phyloP scores from a whole-genome alignment of 2,329 filamentous ascomycete species.

The Periconia digitata region DNA sequence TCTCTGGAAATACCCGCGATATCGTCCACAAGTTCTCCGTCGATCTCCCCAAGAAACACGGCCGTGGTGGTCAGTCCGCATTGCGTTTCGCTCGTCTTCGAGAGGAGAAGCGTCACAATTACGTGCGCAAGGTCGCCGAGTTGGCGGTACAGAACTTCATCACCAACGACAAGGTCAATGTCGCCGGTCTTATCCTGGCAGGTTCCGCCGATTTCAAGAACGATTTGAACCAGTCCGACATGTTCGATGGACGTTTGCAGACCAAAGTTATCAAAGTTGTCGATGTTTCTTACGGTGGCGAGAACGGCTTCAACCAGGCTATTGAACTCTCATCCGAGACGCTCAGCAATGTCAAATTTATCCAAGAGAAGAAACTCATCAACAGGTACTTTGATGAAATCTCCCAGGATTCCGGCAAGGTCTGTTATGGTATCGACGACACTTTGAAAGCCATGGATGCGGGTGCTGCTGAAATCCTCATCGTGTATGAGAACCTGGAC shows the following conservation, averaged over 20 bases:
- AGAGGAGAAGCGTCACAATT: conserved; percentile 99
- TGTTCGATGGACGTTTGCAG: conserved; percentile 91
- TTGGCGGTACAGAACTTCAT: conserved; percentile 99
- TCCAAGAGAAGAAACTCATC: conserved; percentile 99
- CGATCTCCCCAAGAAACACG: conserved; percentile 99
- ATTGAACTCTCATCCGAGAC: conserved; percentile 96
- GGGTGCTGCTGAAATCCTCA: conserved; percentile 89
- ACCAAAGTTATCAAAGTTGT: conserved; percentile 99
- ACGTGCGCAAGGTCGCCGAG: conserved; percentile 97
- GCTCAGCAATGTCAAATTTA: conserved; percentile 98
- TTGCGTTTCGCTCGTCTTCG: conserved; percentile 98
- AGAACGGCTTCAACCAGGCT: conserved; percentile 99
- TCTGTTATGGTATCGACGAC: conserved; percentile 98
- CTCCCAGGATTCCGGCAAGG: conserved; percentile 92
- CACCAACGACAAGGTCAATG: conserved; percentile 97
- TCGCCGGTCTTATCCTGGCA: conserved; percentile 90
- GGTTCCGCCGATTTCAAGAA: conserved; percentile 99
- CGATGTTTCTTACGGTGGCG: conserved; percentile 96
- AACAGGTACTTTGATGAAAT: conserved; percentile 99
- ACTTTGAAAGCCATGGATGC: conserved; percentile 95
- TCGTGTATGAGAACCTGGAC: conserved; percentile 97
- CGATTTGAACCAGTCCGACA: conserved; percentile 93
- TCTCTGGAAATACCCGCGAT: conserved; percentile 96
- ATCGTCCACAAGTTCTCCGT: conserved; percentile 98
- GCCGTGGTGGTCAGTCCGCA: conserved; percentile 98